phyloP scores from a whole-genome alignment of 148 eudicot genomes.

The Rhododendron molle region DNA sequence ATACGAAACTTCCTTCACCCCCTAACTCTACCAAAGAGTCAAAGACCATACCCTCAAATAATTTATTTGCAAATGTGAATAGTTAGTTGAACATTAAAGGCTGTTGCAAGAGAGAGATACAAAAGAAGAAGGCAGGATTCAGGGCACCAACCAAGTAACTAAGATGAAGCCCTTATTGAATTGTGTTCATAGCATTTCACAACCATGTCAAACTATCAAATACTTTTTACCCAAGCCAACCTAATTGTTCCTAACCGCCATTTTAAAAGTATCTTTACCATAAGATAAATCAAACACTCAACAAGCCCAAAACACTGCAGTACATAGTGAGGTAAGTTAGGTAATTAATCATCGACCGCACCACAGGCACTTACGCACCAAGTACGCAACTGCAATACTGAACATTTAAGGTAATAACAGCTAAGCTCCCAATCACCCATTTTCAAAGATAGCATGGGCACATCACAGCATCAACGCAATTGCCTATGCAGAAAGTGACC shows the following conservation, averaged over 20 bases:
- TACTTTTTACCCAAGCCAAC: neutral
- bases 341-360: neutral
- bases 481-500: neutral
- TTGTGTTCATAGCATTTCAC: neutral
- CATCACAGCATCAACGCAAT: neutral
- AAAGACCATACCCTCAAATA: neutral
- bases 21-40: neutral
- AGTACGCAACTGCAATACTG: neutral
- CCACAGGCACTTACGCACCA: neutral
- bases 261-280: neutral
- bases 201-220: neutral
- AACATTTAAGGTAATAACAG: neutral
- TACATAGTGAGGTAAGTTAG: too few species aligned
- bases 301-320: neutral
- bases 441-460: neutral
- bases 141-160: neutral
- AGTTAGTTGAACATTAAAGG: neutral
- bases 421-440: neutral
- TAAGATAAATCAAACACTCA: neutral
- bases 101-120: neutral
- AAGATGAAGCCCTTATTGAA: neutral
- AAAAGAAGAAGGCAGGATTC: neutral
- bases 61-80: neutral
- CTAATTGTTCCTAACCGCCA: neutral
- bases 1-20: neutral